Percentiles rank a stretch among this genome's conserved stretches.
These are phyloP conservation scores for Jimgerdemannia flammicorona DNA, from an alignment of 192 early-diverging fungal genomes.

Conservation along the genomic window DNA sequence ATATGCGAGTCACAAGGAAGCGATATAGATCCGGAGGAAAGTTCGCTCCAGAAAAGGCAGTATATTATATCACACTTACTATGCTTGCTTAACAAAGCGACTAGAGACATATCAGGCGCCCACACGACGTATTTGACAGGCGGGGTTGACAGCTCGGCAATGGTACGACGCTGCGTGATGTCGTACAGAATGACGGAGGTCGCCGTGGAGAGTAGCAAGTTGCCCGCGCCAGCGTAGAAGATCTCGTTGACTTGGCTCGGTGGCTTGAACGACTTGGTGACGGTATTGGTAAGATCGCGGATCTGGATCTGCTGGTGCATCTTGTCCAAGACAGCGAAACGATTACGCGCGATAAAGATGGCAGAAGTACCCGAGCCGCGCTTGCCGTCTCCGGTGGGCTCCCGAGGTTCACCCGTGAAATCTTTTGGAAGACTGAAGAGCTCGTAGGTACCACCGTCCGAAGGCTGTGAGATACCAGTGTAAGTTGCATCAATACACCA, in stretches of 20 bases:
- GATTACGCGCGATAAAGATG: conserved; percentile 94
- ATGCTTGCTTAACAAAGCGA: conserved; percentile 95
- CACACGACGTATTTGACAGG: conserved; percentile 93
- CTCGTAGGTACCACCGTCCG: conserved; percentile 91
- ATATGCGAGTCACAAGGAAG: too few species aligned
- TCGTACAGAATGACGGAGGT: conserved; percentile 92
- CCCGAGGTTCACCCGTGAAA: conserved; percentile 55
- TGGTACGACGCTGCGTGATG: conserved; percentile 71
- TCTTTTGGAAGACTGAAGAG: conserved; percentile 82
- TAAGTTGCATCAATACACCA: neutral
- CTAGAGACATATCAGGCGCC: conserved; percentile 83
- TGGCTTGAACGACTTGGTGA: conserved; percentile 86
- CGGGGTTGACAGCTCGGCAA: conserved; percentile 78
- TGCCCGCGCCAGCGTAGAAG: conserved; percentile 84
- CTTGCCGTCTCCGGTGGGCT: conserved; percentile 61
- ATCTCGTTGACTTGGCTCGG: conserved; percentile 79
- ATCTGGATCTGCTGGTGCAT: conserved; percentile 78
- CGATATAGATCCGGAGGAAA: too few species aligned
- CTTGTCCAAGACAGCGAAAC: conserved; percentile 96
- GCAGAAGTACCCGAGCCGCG: conserved; percentile 80
- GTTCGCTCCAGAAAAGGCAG: too few species aligned
- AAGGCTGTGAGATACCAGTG: conserved; percentile 35
- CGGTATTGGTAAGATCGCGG: conserved; percentile 82
- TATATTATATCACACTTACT: conserved; percentile 40
- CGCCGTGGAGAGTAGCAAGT: conserved; percentile 76